Evolutionary conservation across 441 rosid genomes (phyloP).

Genomic region (Capsella rubella): DNA sequence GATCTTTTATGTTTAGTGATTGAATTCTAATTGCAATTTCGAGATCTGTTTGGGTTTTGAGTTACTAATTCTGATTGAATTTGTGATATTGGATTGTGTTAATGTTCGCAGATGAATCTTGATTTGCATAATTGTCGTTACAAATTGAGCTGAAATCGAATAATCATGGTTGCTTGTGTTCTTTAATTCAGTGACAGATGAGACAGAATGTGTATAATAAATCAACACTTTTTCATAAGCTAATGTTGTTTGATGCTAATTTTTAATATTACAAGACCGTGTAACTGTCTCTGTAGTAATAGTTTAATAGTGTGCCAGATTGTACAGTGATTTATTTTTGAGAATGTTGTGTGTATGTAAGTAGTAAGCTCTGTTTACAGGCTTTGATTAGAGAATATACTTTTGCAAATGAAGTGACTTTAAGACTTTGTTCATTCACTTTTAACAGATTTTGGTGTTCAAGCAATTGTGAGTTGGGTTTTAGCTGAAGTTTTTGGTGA

Average conservation of each 20-base stretch:
- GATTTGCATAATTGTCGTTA: not conserved
- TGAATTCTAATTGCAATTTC: conserved; percentile 6
- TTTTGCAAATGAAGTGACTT: too few relatives aligned
- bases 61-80: not conserved
- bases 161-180: not conserved
- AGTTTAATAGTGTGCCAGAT: conserved; percentile 2
- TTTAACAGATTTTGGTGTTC: conserved; percentile 85
- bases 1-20: not conserved
- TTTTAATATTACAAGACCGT: not conserved
- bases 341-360: not conserved
- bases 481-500: conserved; percentile 65
- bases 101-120: not conserved
- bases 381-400: too few relatives aligned
- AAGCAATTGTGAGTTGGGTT: conserved; percentile 86
- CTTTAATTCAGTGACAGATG: not conserved
- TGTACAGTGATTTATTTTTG: not conserved
- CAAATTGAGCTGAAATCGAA: conserved; percentile 16
- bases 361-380: not conserved
- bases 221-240: not conserved
- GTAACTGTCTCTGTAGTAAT: conserved; percentile 1
- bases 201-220: not conserved
- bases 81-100: not conserved
- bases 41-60: conserved; percentile 33
- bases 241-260: conserved; percentile 11
- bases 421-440: too few relatives aligned